A percentile compares a stretch with the other conserved stretches of the same genome.
phyloP scores from a whole-genome alignment of 179 eudicot species.

The Beta corolliflora region DNA sequence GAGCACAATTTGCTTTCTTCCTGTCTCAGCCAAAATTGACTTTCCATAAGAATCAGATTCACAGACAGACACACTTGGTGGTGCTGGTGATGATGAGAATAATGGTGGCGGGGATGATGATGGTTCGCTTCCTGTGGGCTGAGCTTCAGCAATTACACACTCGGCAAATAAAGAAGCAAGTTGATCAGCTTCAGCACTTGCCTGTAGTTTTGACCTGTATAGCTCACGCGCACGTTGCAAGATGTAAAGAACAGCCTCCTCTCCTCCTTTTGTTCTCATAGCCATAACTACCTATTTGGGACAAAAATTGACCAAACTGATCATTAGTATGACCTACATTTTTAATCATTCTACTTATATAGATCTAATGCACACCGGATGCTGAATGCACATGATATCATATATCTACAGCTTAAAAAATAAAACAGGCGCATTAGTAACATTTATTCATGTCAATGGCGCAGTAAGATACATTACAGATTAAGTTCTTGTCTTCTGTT shows the following conservation, averaged over 20 bases:
- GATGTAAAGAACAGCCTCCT: constrained; percentile 60
- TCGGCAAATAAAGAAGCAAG: constrained; percentile 93
- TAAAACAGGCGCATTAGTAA: background rate
- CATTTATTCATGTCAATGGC: background rate
- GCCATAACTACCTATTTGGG: constrained; percentile 75
- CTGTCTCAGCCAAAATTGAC: constrained; percentile 82
- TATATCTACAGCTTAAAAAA: background rate
- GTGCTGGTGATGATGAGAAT: constrained; percentile 24
- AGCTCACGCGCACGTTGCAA: constrained; percentile 85
- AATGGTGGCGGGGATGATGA: constrained; percentile 24
- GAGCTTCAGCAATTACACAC: constrained; percentile 92
- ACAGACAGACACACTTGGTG: background rate
- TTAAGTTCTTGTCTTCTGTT: background rate
- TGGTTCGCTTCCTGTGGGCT: constrained; percentile 40
- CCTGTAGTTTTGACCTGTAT: constrained; percentile 62
- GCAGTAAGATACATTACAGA: background rate
- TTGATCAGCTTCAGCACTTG: constrained; percentile 74
- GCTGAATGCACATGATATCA: background rate
- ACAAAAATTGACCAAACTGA: background rate
- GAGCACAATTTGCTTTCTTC: constrained; percentile 73
- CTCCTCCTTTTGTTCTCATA: constrained; percentile 75
- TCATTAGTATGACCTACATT: background rate
- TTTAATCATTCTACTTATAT: background rate
- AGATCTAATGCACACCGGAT: background rate
- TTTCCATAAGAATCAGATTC: constrained; percentile 48